Conservation (phyloP, 2,329 filamentous ascomycete genomes). For the Penicillium sp. region DNA sequence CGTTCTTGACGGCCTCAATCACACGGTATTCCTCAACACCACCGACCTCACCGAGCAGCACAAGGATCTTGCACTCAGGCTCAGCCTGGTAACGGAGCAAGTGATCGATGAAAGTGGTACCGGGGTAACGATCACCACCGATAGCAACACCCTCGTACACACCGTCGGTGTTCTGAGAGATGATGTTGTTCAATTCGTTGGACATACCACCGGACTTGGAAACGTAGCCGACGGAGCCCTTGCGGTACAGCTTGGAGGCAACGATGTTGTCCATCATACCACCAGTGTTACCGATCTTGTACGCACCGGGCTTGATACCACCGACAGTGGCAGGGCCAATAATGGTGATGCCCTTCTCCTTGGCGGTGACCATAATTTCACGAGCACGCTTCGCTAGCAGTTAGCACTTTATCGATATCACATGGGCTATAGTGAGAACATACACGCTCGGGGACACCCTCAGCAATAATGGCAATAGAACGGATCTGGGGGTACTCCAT, state of each 20-base stretch:
- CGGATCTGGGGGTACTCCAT: conserved; percentile 97
- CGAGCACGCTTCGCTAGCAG: conserved; percentile 67
- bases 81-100: conserved; percentile 94
- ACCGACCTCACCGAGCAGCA: conserved; percentile 96
- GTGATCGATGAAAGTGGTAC: conserved; percentile 99
- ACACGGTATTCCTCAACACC: conserved; percentile 99
- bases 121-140: conserved; percentile 97
- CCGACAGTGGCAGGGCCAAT: conserved; percentile 97
- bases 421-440: conserved; percentile 20
- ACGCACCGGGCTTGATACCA: conserved; percentile 98
- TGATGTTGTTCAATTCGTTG: conserved; percentile 99
- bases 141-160: conserved; percentile 99
- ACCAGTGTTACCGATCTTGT: conserved; percentile 99
- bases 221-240: conserved; percentile 97
- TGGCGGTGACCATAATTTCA: conserved; percentile 92
- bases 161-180: conserved; percentile 92
- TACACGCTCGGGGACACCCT: conserved; percentile 97
- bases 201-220: conserved; percentile 99
- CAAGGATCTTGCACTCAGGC: conserved; percentile 93
- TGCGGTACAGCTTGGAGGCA: conserved; percentile 98
- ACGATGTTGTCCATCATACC: conserved; percentile 99
- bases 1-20: conserved; percentile 94
- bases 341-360: conserved; percentile 99
- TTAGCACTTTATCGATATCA: background rate
- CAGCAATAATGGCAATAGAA: conserved; percentile 98